phyloP scores from a whole-genome alignment of 2,329 filamentous ascomycete species.

The Pseudocercospora musae region DNA sequence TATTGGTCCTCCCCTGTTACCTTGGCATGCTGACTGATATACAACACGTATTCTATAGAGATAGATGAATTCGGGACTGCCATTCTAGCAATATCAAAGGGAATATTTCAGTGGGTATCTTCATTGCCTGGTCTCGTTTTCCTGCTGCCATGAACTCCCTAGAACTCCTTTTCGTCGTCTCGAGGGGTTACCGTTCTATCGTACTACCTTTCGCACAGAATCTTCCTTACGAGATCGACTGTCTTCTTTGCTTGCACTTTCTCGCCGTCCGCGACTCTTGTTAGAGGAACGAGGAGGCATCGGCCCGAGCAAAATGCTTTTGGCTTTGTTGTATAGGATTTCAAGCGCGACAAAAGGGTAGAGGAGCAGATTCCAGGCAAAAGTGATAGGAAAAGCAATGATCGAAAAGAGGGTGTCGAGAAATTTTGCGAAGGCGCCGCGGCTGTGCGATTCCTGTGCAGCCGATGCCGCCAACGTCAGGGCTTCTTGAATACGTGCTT shows the following conservation, averaged over 20 bases:
- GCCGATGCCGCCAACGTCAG: constrained; percentile 77
- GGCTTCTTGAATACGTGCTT: constrained; percentile 70
- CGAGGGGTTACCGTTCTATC: neutral
- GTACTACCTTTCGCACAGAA: neutral
- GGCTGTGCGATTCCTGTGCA: constrained; percentile 43
- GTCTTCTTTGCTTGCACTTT: constrained; percentile 3
- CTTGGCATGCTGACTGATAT: no score
- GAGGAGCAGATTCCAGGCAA: constrained; percentile 18
- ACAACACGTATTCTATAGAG: neutral
- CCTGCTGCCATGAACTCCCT: neutral
- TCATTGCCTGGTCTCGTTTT: neutral
- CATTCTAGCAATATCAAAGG: neutral
- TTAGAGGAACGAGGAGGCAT: constrained; percentile 8
- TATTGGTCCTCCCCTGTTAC: no score
- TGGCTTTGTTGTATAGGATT: constrained; percentile 25
- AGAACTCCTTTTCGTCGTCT: neutral
- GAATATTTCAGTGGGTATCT: neutral
- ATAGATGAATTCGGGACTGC: no score
- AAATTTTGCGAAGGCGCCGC: constrained; percentile 22
- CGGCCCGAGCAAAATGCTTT: constrained; percentile 23
- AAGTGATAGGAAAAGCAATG: constrained; percentile 19
- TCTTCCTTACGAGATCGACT: neutral
- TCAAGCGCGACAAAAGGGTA: constrained; percentile 24
- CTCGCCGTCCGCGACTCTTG: constrained; percentile 1
- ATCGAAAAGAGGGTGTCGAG: constrained; percentile 19